Evolutionary conservation across 73 alveolate species (phyloP).

Genomic region (Symbiodinium pilosum): DNA sequence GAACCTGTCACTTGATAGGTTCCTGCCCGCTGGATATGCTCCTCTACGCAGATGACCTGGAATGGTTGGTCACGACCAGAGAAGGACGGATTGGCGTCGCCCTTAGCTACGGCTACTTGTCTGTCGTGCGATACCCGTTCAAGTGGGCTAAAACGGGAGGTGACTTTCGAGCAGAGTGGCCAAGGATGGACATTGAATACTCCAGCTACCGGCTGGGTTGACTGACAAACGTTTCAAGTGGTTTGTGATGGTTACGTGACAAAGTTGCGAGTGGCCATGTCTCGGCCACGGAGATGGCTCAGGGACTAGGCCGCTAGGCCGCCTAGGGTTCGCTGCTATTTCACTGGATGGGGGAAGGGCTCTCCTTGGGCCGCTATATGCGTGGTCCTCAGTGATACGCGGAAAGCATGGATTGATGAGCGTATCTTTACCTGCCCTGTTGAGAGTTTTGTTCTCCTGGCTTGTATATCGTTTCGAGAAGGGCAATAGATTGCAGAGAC

Average conservation of each 20-base stretch:
- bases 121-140: background rate
- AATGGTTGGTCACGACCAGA: background rate
- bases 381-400: background rate
- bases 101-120: background rate
- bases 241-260: background rate
- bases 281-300: background rate
- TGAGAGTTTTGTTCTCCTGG: background rate
- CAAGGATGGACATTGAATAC: background rate
- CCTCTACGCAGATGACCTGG: constrained; percentile 9
- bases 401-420: background rate
- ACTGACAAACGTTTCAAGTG: background rate
- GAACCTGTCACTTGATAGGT: background rate
- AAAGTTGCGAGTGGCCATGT: too few relatives aligned
- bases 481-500: background rate
- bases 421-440: background rate
- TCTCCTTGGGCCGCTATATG: background rate
- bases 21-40: background rate
- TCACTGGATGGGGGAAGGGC: background rate
- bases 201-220: background rate
- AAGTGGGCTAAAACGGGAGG: constrained; percentile 12
- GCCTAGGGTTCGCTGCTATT: too few relatives aligned
- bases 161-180: background rate
- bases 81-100: background rate
- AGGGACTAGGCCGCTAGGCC: background rate
- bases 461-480: background rate